Base-by-base conservation (phyloP, 495 filamentous ascomycete genomes). In the Talaromyces borbonicus region DNA sequence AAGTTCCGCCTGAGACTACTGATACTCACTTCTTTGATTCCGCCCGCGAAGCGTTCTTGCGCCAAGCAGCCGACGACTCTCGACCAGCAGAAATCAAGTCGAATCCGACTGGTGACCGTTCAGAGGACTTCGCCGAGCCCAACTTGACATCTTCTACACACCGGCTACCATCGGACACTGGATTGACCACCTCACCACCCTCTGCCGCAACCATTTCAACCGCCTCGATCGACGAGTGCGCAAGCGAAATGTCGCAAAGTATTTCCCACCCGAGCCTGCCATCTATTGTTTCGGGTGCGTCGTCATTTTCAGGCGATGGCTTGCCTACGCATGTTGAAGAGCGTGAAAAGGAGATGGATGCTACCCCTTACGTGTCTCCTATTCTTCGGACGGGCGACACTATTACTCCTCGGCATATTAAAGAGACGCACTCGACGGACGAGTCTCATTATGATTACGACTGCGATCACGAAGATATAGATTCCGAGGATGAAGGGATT, bases 271-370 rank as follows among this genome's bases (percentile, higher is more conserved):
- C 84, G 11, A 86, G 83, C 32, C 73, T 89, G 5, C 84, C 84
- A 2, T 84, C 84, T 30, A 73, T 89, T 5, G 68, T 86, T 11
- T 87, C 83, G 24, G 79, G 83, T n/a, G 82, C 83, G n/a, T 85
- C 83, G 22, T 89, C 84, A n/a, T 65, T 87, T 15, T 87, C 81
- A 15, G 79, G 59, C n/a, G 63, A 68, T 50, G 60, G 61, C 2
- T 31, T 49, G 4, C 52, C 52, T 27, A 39, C 46, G 5, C 48
- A 52, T 7, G 41, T 20, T 38, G 57, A 57, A 41, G 62, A 59
- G 24, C 58, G 53, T 27, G 55, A 61, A 11, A 51, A 55, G 22
- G 62, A 67, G 1, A 30, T 32, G 12, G 65, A 62, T 8, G 23
- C 56, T 8, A 48, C 52, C 2, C 18, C 41, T 5, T 49, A 56